phyloP scores from a whole-genome alignment of 2,329 filamentous ascomycete genomes.

The Apiospora phragmitis region DNA sequence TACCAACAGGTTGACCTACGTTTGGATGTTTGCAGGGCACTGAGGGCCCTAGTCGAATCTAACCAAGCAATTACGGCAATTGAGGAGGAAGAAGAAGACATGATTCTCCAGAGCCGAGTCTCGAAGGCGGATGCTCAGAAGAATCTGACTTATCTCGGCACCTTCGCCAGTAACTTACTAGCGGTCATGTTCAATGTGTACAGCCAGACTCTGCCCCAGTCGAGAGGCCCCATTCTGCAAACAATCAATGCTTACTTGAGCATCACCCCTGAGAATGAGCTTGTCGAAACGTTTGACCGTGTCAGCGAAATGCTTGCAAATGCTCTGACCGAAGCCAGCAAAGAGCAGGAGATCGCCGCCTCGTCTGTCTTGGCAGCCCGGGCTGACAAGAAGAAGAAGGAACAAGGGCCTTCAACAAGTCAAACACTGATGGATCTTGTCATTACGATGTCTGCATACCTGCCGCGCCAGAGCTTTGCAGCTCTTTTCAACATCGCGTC shows the following conservation, averaged over 20 bases:
- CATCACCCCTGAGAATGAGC: conserved; percentile 75
- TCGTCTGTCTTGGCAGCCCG: neutral
- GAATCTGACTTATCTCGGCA: conserved; percentile 79
- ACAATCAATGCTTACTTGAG: conserved; percentile 95
- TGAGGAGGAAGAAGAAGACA: conserved; percentile 65
- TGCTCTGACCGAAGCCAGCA: conserved; percentile 62
- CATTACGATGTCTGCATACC: conserved; percentile 92
- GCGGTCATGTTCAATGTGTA: conserved; percentile 99
- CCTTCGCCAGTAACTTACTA: conserved; percentile 83
- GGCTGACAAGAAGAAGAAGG: conserved; percentile 54
- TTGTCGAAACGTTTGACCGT: conserved; percentile 84
- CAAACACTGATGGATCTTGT: conserved; percentile 97
- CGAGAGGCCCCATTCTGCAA: conserved; percentile 84
- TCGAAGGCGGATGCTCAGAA: conserved; percentile 72
- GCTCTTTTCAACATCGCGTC: conserved; percentile 85
- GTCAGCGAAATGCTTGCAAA: conserved; percentile 82
- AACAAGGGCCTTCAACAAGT: conserved; percentile 85
- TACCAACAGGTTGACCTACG: conserved; percentile 90
- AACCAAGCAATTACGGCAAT: conserved; percentile 79
- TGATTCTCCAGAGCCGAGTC: conserved; percentile 77
- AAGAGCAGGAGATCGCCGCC: conserved; percentile 46
- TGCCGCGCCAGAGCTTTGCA: conserved; percentile 82
- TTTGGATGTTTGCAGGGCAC: conserved; percentile 80
- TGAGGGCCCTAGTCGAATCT: conserved; percentile 87
- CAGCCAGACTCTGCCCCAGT: conserved; percentile 91